Conservation (phyloP, 2,329 filamentous ascomycete species). For the Seiridium cupressi region DNA sequence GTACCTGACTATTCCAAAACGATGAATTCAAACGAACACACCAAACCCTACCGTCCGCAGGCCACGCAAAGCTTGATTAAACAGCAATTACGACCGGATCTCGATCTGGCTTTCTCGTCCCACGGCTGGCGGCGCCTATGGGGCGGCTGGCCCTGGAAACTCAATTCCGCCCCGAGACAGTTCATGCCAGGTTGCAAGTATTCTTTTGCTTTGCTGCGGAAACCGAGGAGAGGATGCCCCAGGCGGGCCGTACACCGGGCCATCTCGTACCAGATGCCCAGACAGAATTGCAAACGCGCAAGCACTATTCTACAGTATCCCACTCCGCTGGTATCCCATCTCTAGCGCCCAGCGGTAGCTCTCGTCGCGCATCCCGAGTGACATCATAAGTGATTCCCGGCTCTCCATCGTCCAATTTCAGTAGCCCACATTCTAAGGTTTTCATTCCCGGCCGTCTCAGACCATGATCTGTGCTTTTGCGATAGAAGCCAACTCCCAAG, state of each 20-base stretch:
- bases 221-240: not conserved
- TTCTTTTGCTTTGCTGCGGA: not conserved
- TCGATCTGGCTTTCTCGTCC: not conserved
- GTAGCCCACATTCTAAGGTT: conserved; percentile 2
- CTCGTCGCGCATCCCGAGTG: not conserved
- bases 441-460: not conserved
- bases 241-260: not conserved
- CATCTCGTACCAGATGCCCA: too few species aligned
- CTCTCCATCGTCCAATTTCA: not conserved
- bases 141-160: not conserved
- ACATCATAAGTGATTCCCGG: not conserved
- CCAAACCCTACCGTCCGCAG: not conserved
- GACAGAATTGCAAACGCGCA: not conserved
- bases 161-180: not conserved
- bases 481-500: not conserved
- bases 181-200: not conserved
- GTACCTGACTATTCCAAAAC: not conserved
- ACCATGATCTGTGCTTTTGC: conserved; percentile 1
- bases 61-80: not conserved
- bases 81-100: not conserved
- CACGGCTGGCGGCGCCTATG: not conserved
- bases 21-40: not conserved
- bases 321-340: not conserved
- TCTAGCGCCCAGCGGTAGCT: not conserved
- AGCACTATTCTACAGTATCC: not conserved